phyloP scores from a whole-genome alignment of 2,329 filamentous ascomycete species.

The Colletotrichum coccodes region DNA sequence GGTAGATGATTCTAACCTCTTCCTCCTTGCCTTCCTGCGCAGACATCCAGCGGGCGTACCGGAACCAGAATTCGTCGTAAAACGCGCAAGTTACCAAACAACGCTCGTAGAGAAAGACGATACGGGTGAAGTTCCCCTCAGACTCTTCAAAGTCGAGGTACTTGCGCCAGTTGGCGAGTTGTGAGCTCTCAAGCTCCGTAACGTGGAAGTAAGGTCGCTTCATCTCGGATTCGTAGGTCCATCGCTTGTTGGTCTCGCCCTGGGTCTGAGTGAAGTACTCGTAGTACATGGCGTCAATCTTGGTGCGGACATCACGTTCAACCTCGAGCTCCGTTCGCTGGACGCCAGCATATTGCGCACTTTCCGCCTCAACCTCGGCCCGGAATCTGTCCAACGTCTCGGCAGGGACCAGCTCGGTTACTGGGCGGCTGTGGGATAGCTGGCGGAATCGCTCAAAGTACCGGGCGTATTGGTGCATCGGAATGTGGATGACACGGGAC shows the following conservation, averaged over 20 bases:
- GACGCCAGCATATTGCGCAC: conserved; percentile 58
- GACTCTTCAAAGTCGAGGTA: conserved; percentile 96
- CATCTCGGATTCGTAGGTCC: conserved; percentile 94
- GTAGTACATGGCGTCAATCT: conserved; percentile 83
- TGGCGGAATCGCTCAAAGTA: conserved; percentile 93
- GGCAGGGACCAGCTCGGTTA: conserved; percentile 76
- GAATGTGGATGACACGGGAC: conserved; percentile 84
- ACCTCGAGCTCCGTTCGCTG: conserved; percentile 79
- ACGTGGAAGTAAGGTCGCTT: conserved; percentile 98
- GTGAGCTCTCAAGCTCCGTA: conserved; percentile 86
- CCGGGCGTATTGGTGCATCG: conserved; percentile 93
- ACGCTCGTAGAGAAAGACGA: conserved; percentile 89
- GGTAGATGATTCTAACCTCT: conserved; percentile 91
- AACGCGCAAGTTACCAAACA: conserved; percentile 92
- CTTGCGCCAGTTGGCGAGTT: conserved; percentile 92
- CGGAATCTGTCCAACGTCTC: conserved; percentile 76
- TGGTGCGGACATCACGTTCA: conserved; percentile 82
- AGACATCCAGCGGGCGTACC: conserved; percentile 96
- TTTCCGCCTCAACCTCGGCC: conserved; percentile 77
- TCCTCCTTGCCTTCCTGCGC: conserved; percentile 84
- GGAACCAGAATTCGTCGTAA: conserved; percentile 98
- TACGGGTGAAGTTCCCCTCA: conserved; percentile 80
- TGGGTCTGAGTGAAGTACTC: conserved; percentile 85
- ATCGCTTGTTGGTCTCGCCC: conserved; percentile 88
- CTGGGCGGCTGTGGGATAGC: conserved; percentile 76